phyloP scores from a whole-genome alignment of 169 alveolate genomes.

The Plasmodium malariae region DNA sequence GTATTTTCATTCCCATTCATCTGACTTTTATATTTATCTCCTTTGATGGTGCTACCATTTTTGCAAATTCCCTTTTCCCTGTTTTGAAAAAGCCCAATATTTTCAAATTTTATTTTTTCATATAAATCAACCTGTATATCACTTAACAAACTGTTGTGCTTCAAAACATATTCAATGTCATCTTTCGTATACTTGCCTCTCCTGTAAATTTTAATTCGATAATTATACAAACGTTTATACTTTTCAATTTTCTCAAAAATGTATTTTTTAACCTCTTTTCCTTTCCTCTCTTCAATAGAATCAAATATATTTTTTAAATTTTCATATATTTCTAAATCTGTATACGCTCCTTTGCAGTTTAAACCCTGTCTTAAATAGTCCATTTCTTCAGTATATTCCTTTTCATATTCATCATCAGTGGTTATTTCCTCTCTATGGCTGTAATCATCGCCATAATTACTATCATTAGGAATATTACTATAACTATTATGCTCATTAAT shows the following conservation, averaged over 20 bases:
- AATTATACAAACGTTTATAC: conserved; percentile 42
- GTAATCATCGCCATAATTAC: neutral
- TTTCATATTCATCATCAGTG: conserved; percentile 31
- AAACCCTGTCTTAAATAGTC: conserved; percentile 49
- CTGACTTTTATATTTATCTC: too few relatives aligned
- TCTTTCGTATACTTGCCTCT: conserved; percentile 68
- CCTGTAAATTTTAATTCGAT: conserved; percentile 43
- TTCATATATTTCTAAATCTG: conserved; percentile 37
- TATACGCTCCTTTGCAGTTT: conserved; percentile 25
- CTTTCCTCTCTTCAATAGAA: neutral
- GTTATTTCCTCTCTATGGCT: neutral
- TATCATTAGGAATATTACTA: neutral
- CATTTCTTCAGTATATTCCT: conserved; percentile 43
- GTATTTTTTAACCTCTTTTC: neutral
- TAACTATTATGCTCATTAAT: conserved; percentile 15
- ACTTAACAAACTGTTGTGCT: conserved; percentile 79
- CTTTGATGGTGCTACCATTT: too few relatives aligned
- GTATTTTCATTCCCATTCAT: too few relatives aligned
- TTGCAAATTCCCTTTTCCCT: too few relatives aligned
- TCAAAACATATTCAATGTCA: conserved; percentile 81
- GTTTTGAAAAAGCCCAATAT: neutral
- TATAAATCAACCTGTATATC: conserved; percentile 75
- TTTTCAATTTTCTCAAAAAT: conserved; percentile 21
- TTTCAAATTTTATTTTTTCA: conserved; percentile 54
- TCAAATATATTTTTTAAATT: conserved; percentile 21